Evolutionary conservation across 768 basidiomycete genomes (phyloP).

Genomic region (Collybia sp.): DNA sequence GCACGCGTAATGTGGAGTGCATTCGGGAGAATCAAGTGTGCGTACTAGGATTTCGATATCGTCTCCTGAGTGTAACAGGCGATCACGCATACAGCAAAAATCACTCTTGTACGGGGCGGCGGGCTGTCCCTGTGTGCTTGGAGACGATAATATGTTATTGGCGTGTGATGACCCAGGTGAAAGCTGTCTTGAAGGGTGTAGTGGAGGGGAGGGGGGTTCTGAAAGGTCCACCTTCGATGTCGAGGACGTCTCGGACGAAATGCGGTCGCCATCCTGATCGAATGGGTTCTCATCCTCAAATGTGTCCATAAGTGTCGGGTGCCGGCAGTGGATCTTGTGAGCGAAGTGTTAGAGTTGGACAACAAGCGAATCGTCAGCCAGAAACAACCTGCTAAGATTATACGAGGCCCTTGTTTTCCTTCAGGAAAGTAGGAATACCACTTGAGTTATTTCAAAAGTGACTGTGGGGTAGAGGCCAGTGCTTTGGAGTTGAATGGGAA

Average conservation of each 20-base stretch:
- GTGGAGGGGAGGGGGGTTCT: conserved; percentile 55
- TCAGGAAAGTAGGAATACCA: too few species aligned
- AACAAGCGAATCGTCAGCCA: background rate
- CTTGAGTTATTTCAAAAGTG: too few species aligned
- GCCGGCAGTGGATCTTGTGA: too few species aligned
- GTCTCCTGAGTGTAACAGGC: conserved; percentile 76
- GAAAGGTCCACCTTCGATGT: conserved; percentile 50
- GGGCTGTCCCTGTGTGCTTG: conserved; percentile 49
- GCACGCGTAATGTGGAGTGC: background rate
- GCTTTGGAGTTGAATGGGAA: conserved; percentile 1
- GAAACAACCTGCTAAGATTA: background rate
- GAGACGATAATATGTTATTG: conserved; percentile 50
- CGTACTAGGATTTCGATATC: conserved; percentile 76
- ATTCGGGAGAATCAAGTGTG: conserved; percentile 7
- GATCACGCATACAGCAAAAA: conserved; percentile 74
- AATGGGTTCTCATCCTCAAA: conserved; percentile 71
- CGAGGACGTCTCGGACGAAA: conserved; percentile 50
- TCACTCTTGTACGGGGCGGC: conserved; percentile 63
- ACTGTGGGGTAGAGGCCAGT: background rate
- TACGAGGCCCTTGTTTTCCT: too few species aligned
- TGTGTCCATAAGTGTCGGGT: conserved; percentile 27
- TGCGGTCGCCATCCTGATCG: conserved; percentile 41
- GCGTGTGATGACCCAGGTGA: conserved; percentile 39
- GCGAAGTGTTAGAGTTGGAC: background rate
- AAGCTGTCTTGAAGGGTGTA: conserved; percentile 35